Evolutionary conservation across 2,329 filamentous ascomycete genomes (phyloP).

Genomic region (Colletotrichum tabaci): DNA sequence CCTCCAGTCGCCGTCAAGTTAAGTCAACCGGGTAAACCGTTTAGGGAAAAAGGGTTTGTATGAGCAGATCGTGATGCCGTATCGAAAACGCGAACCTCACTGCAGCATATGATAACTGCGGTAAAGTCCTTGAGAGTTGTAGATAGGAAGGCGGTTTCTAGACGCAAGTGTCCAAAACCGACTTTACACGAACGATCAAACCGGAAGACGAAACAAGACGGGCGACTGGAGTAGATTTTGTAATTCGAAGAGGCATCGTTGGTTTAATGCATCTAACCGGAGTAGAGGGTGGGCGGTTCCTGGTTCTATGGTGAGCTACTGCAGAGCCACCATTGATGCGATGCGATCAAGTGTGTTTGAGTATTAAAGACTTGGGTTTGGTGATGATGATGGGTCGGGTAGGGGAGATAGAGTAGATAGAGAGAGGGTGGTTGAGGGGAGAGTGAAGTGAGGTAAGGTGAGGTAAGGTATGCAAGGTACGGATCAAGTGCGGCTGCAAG

Average conservation of each 20-base stretch:
- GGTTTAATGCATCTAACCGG: conserved; percentile 52
- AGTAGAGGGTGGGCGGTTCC: conserved; percentile 45
- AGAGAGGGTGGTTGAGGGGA: conserved; percentile 21
- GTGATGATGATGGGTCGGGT: not conserved
- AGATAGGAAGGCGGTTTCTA: conserved; percentile 61
- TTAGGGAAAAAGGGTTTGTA: conserved; percentile 23
- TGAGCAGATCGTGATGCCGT: conserved; percentile 52
- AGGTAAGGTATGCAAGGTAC: conserved; percentile 35
- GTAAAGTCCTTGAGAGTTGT: conserved; percentile 58
- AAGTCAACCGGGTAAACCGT: conserved; percentile 53
- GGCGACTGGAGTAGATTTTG: conserved; percentile 71
- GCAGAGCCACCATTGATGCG: conserved; percentile 49
- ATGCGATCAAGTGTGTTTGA: conserved; percentile 31
- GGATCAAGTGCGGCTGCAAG: conserved; percentile 37
- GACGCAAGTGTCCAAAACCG: conserved; percentile 58
- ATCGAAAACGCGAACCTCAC: conserved; percentile 56
- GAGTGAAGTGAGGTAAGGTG: conserved; percentile 19
- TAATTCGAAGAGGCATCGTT: conserved; percentile 71
- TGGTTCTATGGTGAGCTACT: conserved; percentile 52
- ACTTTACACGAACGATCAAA: conserved; percentile 70
- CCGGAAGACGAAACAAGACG: conserved; percentile 73
- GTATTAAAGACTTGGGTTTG: conserved; percentile 25
- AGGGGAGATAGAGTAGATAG: conserved; percentile 23
- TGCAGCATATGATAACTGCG: conserved; percentile 55
- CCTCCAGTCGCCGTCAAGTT: conserved; percentile 54